Percentiles rank a stretch among this genome's conserved stretches.
Evolutionary conservation across 108 stramenopile species (phyloP).

Genomic region (Aureococcus anophagefferens): DNA sequence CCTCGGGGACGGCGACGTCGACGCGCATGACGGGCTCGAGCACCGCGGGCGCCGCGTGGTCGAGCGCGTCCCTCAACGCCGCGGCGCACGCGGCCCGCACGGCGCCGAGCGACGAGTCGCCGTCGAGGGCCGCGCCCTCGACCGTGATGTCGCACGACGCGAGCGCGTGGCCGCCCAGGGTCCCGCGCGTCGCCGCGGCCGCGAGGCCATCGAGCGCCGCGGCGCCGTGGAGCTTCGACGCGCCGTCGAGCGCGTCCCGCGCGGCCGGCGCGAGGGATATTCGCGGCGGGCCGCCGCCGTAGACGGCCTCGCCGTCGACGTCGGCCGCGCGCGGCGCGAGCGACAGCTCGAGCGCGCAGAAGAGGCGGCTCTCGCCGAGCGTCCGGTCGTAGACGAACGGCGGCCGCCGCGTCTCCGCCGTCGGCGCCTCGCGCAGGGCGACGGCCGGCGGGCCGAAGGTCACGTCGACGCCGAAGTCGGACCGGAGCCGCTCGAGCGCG

Average conservation of each 20-base stretch:
- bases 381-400: not conserved
- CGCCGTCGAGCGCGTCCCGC: not conserved
- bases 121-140: not conserved
- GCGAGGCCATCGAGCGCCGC: not conserved
- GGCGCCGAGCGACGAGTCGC: not conserved
- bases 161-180: not conserved
- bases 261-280: not conserved
- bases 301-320: not conserved
- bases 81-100: not conserved
- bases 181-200: not conserved
- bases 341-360: not conserved
- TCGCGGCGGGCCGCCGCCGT: no score
- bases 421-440: conserved; percentile 9
- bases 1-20: conserved; percentile 58
- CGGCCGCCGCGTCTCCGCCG: not conserved
- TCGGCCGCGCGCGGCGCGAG: not conserved
- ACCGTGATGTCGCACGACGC: not conserved
- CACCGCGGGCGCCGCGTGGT: conserved; percentile 15
- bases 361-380: not conserved
- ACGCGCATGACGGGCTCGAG: conserved; percentile 76
- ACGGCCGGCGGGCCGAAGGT: conserved; percentile 1
- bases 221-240: not conserved
- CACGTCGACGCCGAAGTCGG: conserved; percentile 41
- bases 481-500: conserved; percentile 40
- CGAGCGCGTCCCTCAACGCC: conserved; percentile 1